A percentile compares a stretch with the other conserved stretches of the same genome.
These are phyloP conservation scores for Phyllachora maydis DNA, from an alignment of 2,329 filamentous ascomycete species.

Conservation along the genomic window DNA sequence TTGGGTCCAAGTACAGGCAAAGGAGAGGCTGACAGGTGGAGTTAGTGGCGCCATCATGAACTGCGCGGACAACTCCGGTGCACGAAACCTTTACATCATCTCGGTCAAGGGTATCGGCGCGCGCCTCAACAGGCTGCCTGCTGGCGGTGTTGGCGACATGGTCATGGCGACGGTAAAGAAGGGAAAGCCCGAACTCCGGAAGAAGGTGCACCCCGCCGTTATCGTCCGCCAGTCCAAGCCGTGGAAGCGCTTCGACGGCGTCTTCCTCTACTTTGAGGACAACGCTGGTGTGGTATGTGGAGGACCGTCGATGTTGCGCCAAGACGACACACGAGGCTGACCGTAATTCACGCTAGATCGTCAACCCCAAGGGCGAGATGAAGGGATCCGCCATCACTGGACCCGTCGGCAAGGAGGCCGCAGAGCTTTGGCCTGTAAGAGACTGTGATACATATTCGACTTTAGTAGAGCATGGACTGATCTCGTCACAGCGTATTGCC, in stretches of 20 bases:
- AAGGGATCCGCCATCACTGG: constrained; percentile 99
- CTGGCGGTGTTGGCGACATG: constrained; percentile 98
- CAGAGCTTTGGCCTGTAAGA: constrained; percentile 95
- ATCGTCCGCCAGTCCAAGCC: constrained; percentile 98
- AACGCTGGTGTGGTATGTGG: constrained; percentile 91
- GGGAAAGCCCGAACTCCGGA: constrained; percentile 99
- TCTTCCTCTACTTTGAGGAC: constrained; percentile 99
- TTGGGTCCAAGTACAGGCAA: constrained; percentile 1
- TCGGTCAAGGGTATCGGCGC: constrained; percentile 97
- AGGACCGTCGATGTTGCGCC: constrained; percentile 3
- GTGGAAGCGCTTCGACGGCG: constrained; percentile 95
- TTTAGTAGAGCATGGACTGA: too few relatives aligned
- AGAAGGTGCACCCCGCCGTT: constrained; percentile 99
- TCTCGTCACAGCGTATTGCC: constrained; percentile 66
- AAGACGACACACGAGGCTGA: constrained; percentile 14
- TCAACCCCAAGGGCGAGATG: constrained; percentile 99
- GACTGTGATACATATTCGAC: too few relatives aligned
- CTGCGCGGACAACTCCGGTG: constrained; percentile 98
- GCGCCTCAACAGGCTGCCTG: constrained; percentile 90
- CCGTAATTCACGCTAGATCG: constrained; percentile 41
- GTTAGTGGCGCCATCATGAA: constrained; percentile 97
- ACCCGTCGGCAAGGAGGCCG: constrained; percentile 98
- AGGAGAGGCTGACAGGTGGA: constrained; percentile 6
- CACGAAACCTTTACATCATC: constrained; percentile 99
- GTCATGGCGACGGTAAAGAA: constrained; percentile 99